phyloP scores from a whole-genome alignment of 2,329 filamentous ascomycete genomes.

The Thermothelomyces thermophilus region DNA sequence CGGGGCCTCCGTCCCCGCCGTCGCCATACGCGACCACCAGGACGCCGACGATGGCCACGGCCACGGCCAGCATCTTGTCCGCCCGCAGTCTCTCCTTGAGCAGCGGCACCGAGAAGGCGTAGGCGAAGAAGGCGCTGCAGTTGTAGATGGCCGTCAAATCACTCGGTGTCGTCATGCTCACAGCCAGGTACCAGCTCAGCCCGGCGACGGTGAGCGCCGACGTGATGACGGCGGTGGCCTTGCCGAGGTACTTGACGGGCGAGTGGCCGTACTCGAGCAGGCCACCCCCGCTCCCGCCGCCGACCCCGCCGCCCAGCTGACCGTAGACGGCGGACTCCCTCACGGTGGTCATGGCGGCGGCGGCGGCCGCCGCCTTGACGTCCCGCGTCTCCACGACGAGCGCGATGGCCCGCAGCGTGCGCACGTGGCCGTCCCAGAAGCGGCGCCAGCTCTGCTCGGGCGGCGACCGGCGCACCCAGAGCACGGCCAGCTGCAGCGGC shows the following conservation, averaged over 20 bases:
- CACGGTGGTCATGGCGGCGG: constrained; percentile 15
- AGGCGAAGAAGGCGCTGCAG: constrained; percentile 97
- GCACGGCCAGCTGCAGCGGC: constrained; percentile 73
- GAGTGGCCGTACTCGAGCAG: constrained; percentile 25
- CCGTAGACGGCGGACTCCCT: not conserved
- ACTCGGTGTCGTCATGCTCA: constrained; percentile 84
- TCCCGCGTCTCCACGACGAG: constrained; percentile 83
- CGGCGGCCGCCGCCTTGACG: constrained; percentile 50
- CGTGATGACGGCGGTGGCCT: constrained; percentile 75
- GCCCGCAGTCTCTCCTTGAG: constrained; percentile 75
- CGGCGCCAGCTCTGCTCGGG: constrained; percentile 69
- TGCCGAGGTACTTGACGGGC: constrained; percentile 63
- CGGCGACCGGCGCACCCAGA: constrained; percentile 60
- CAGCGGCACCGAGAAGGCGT: constrained; percentile 89
- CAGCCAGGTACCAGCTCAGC: constrained; percentile 90
- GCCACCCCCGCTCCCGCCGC: not conserved
- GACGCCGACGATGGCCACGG: constrained; percentile 81
- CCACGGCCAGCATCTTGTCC: constrained; percentile 81
- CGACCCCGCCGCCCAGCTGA: not conserved
- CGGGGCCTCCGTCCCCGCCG: constrained; percentile 35
- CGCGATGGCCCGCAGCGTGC: constrained; percentile 46
- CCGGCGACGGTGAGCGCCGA: constrained; percentile 83
- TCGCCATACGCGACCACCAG: constrained; percentile 95
- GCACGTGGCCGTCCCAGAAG: constrained; percentile 68
- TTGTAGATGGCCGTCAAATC: constrained; percentile 99